phyloP scores from a whole-genome alignment of 2,329 filamentous ascomycete genomes.

The Dactylellina drechsleri region DNA sequence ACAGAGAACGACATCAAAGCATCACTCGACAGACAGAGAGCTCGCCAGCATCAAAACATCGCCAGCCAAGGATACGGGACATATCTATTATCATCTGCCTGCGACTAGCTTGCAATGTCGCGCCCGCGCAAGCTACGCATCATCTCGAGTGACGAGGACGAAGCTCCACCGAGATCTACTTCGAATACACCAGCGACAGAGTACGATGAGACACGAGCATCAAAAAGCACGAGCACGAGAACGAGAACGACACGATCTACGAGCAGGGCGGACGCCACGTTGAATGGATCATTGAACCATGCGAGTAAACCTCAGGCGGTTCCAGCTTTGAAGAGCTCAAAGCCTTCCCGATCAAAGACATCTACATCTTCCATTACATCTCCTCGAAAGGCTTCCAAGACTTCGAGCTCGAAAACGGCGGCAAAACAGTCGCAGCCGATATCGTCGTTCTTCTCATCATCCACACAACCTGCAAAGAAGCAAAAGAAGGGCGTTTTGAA shows the following conservation, averaged over 20 bases:
- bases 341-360: conserved; percentile 24
- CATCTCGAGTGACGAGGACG: conserved; percentile 51
- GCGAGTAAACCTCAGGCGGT: not conserved
- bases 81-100: not conserved
- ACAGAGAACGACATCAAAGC: not conserved
- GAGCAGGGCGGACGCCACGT: conserved; percentile 9
- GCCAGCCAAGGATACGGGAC: not conserved
- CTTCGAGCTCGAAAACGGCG: conserved; percentile 8
- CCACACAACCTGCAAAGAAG: conserved; percentile 31
- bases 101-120: conserved; percentile 31
- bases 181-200: conserved; percentile 2
- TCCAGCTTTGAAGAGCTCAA: conserved; percentile 9
- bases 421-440: conserved; percentile 29
- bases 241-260: conserved; percentile 35
- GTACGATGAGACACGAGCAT: conserved; percentile 13
- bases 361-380: conserved; percentile 16
- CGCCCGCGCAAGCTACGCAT: conserved; percentile 51
- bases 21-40: not conserved
- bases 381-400: conserved; percentile 37
- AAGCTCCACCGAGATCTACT: conserved; percentile 18
- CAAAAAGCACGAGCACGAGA: conserved; percentile 33
- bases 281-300: conserved; percentile 20
- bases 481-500: conserved; percentile 15
- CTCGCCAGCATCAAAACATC: not conserved
- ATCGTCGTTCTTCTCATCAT: conserved; percentile 48